phyloP scores from a whole-genome alignment of 495 filamentous ascomycete species.

The Platismatia glauca region DNA sequence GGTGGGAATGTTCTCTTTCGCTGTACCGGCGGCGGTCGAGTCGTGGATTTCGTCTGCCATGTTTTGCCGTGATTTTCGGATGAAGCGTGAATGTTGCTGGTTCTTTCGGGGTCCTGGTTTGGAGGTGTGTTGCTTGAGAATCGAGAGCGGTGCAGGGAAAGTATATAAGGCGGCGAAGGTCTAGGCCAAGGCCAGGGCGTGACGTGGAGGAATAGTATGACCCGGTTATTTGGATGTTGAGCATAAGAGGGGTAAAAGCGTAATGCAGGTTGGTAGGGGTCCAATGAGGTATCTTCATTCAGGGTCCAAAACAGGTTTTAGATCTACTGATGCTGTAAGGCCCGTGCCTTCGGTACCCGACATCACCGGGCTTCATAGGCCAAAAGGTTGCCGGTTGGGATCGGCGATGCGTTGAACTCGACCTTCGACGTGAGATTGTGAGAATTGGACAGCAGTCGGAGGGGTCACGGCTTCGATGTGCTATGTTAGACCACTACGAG shows the following conservation, averaged over 20 bases:
- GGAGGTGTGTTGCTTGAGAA: background rate
- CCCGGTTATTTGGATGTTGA: too few relatives aligned
- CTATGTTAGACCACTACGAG: too few relatives aligned
- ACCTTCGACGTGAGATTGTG: background rate
- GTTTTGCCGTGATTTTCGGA: background rate
- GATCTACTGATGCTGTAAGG: slow-evolving; percentile 2
- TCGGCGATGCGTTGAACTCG: background rate
- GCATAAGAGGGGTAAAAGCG: background rate
- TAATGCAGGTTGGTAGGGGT: too few relatives aligned
- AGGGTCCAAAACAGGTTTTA: slow-evolving; percentile 2
- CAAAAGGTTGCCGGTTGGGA: background rate
- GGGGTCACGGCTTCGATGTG: too few relatives aligned
- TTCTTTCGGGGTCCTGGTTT: background rate
- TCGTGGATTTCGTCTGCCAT: slow-evolving; percentile 17
- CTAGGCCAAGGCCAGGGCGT: background rate
- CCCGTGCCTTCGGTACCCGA: background rate
- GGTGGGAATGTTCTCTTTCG: slow-evolving; percentile 21
- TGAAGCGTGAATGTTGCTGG: background rate
- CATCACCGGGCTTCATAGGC: slow-evolving; percentile 9
- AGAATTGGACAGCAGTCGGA: background rate
- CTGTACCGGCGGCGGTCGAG: slow-evolving; percentile 17
- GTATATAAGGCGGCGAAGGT: background rate
- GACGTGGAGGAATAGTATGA: too few relatives aligned
- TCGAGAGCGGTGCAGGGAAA: background rate
- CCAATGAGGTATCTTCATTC: background rate